Evolutionary conservation across 257 asterid genomes (phyloP).

Genomic region (Verbena officinalis): DNA sequence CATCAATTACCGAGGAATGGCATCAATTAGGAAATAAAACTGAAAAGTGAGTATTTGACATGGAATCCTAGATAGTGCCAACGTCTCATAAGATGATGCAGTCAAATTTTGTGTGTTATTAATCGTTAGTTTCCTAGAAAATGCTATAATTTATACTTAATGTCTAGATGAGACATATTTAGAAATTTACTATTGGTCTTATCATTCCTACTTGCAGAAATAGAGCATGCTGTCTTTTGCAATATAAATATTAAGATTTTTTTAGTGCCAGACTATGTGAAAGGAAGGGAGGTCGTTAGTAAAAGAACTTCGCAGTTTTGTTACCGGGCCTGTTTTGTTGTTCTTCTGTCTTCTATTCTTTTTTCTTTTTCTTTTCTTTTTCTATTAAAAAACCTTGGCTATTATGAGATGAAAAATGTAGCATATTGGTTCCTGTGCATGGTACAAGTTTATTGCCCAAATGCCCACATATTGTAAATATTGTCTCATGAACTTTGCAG

Average conservation of each 20-base stretch:
- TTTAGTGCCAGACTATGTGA: neutral
- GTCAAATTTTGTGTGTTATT: no score
- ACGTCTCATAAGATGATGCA: no score
- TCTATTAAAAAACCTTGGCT: neutral
- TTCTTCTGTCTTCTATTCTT: neutral
- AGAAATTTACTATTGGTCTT: no score
- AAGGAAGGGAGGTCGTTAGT: neutral
- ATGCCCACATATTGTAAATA: constrained; percentile 8
- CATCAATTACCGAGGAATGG: no score
- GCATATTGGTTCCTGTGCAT: neutral
- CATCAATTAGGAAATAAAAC: no score
- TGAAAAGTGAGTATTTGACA: neutral
- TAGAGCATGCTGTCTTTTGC: neutral
- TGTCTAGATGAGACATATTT: no score
- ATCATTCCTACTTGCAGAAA: neutral
- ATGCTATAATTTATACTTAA: no score
- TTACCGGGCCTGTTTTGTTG: no score
- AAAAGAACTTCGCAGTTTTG: neutral
- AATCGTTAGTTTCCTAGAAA: no score
- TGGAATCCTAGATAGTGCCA: no score
- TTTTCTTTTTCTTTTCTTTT: no score
- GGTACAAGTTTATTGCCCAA: neutral
- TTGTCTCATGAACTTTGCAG: constrained; percentile 43
- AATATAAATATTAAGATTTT: neutral
- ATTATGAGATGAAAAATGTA: neutral